phyloP scores from a whole-genome alignment of 805 yeast genomes.

The Candida pseudofarinosa region DNA sequence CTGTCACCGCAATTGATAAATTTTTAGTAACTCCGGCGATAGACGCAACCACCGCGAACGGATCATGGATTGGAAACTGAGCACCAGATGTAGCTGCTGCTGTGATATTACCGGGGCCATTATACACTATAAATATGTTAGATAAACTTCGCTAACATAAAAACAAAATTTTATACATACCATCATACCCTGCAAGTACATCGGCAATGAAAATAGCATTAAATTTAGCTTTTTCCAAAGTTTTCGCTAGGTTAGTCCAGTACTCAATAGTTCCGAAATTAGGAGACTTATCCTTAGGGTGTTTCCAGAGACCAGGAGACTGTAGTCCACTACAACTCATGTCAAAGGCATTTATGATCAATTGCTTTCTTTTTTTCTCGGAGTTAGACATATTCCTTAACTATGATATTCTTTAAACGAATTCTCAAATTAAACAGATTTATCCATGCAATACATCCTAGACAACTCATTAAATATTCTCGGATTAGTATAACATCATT shows the following conservation, averaged over 20 bases:
- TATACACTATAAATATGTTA: constrained; percentile 19
- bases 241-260: constrained; percentile 35
- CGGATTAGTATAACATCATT: too few relatives aligned
- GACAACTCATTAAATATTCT: too few relatives aligned
- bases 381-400: not conserved
- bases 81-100: constrained; percentile 31
- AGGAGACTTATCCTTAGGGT: constrained; percentile 27
- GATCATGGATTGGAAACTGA: constrained; percentile 38
- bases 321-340: constrained; percentile 24
- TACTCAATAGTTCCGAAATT: constrained; percentile 21
- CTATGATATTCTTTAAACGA: too few relatives aligned
- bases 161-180: not conserved
- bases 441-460: too few relatives aligned
- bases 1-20: constrained; percentile 39
- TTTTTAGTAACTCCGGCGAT: constrained; percentile 43
- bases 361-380: constrained; percentile 11
- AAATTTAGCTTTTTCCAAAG: constrained; percentile 36
- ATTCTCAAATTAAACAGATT: too few relatives aligned
- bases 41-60: constrained; percentile 33
- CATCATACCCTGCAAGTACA: constrained; percentile 38
- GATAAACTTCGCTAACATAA: not conserved
- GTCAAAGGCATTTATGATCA: constrained; percentile 34
- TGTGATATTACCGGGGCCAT: constrained; percentile 34
- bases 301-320: constrained; percentile 31
- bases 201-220: constrained; percentile 40